These are phyloP conservation scores for Ceratocystiopsis minuta DNA, from an alignment of 2,329 filamentous ascomycete genomes.

Conservation along the genomic window DNA sequence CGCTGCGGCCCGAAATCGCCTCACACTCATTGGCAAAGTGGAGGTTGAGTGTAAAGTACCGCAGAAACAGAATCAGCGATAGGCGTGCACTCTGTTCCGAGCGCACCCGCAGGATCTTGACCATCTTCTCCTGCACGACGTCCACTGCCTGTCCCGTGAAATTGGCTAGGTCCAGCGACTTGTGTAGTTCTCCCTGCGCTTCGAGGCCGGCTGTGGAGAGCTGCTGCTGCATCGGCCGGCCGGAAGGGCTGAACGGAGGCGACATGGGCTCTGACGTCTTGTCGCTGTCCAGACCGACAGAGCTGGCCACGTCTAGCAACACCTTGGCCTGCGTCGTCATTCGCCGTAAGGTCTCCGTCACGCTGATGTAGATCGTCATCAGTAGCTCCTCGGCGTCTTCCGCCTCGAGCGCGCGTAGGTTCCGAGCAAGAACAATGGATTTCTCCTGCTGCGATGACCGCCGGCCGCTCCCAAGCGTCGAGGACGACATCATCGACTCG, in stretches of 20 bases:
- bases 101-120: constrained; percentile 59
- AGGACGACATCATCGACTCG: constrained; percentile 72
- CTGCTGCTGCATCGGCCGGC: constrained; percentile 14
- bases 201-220: constrained; percentile 24
- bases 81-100: constrained; percentile 54
- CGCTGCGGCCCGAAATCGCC: constrained; percentile 62
- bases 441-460: constrained; percentile 70
- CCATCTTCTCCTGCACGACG: constrained; percentile 57
- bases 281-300: constrained; percentile 28
- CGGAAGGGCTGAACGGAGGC: constrained; percentile 32
- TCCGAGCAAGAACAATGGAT: constrained; percentile 71
- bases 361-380: constrained; percentile 64
- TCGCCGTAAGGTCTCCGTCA: constrained; percentile 72
- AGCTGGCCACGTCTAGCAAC: constrained; percentile 81
- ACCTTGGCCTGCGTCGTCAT: constrained; percentile 86
- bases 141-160: constrained; percentile 67
- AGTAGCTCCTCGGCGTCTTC: constrained; percentile 75
- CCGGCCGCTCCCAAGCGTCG: constrained; percentile 50
- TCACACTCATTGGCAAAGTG: constrained; percentile 79
- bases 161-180: constrained; percentile 59
- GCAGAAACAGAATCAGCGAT: constrained; percentile 51
- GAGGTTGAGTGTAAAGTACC: constrained; percentile 68
- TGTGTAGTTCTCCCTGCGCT: constrained; percentile 58
- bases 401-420: constrained; percentile 65
- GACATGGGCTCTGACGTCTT: constrained; percentile 17